Base-by-base conservation (phyloP, 805 yeast genomes). In the Priceomyces melissophilus region DNA sequence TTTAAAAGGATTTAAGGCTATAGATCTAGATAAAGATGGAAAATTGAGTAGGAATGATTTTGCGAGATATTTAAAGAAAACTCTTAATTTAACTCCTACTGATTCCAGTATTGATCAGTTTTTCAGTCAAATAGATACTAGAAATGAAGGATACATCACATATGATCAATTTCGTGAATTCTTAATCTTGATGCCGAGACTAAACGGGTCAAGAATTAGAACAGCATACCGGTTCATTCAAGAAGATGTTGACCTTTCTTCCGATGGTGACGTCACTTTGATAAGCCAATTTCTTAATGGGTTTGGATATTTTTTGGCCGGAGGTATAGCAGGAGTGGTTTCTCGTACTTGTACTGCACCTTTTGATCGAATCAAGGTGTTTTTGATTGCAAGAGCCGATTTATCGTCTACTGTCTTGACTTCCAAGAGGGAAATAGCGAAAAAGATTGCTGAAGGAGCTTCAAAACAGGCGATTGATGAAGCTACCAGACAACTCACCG, bases 261-360 rank as follows among this genome's bases (percentile, higher is more conserved):
- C 95, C 0, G 98, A 91, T 53, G 96, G 96, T 60, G 98, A 91
- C 63, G 88, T 90, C 46, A 83, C 95, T 0, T 73, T 91, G 29
- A 82, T 84, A 32, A 81, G 80, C 57, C 95, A 87, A 47, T 75
- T 86, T 39, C 64, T 86, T 37, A 81, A 84, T 56, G 96, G 96
- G 26, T 75, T 88, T 46, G 96, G 97, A 1, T 93, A 80, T 62
- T 93, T 93, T 56, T 65, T 90, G 27, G 96, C 96, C 1, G 99
- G 99, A 30, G 99, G 99, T 0, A 61, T 90, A 14, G 86, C 96
- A 1, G 99, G 99, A 2, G 99, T 91, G 2, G 84, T 93, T 3
- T 88, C 96, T 10, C 80, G 99, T 65, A 89, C 98, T 0, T 84
- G 93, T 53, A 93, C 99, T 0, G 99, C 98, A 0, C 99, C 99